Evolutionary conservation across 2,329 filamentous ascomycete genomes (phyloP).

Genomic region (Capronia coronata): DNA sequence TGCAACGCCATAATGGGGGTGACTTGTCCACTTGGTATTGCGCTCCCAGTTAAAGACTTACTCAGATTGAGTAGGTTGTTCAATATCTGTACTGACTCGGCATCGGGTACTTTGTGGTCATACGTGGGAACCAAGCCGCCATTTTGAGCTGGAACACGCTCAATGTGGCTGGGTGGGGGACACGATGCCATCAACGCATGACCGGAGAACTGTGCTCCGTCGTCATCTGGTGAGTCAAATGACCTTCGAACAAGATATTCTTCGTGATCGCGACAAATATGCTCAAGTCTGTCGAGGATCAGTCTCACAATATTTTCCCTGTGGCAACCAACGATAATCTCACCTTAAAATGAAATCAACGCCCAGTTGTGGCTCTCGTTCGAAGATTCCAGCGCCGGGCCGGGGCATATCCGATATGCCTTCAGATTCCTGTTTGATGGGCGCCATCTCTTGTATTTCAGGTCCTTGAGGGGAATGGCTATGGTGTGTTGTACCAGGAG

Average conservation of each 20-base stretch:
- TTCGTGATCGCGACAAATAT: constrained; percentile 86
- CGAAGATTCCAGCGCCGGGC: constrained; percentile 35
- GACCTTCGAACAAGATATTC: constrained; percentile 64
- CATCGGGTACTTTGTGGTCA: constrained; percentile 71
- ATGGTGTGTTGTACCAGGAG: constrained; percentile 25
- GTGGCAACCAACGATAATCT: constrained; percentile 24
- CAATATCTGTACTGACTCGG: constrained; percentile 55
- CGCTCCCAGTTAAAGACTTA: constrained; percentile 71
- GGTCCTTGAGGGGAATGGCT: constrained; percentile 26
- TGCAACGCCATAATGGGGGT: constrained; percentile 95
- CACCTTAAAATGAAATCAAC: constrained; percentile 45
- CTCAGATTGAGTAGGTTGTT: constrained; percentile 78
- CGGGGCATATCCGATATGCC: constrained; percentile 27
- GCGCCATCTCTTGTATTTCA: constrained; percentile 20
- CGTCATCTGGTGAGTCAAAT: constrained; percentile 48
- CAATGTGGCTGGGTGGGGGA: constrained; percentile 63
- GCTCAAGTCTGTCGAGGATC: constrained; percentile 52
- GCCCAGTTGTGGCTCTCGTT: constrained; percentile 42
- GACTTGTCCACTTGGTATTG: constrained; percentile 50
- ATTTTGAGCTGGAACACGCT: constrained; percentile 40
- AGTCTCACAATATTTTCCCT: constrained; percentile 2
- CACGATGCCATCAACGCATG: constrained; percentile 92
- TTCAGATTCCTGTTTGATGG: constrained; percentile 24
- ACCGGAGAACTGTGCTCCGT: constrained; percentile 64
- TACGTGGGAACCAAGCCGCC: constrained; percentile 45